Percentiles rank a stretch among this genome's conserved stretches.
phyloP scores from a whole-genome alignment of 2,329 filamentous ascomycete species.

The Xylariaceae sp. region DNA sequence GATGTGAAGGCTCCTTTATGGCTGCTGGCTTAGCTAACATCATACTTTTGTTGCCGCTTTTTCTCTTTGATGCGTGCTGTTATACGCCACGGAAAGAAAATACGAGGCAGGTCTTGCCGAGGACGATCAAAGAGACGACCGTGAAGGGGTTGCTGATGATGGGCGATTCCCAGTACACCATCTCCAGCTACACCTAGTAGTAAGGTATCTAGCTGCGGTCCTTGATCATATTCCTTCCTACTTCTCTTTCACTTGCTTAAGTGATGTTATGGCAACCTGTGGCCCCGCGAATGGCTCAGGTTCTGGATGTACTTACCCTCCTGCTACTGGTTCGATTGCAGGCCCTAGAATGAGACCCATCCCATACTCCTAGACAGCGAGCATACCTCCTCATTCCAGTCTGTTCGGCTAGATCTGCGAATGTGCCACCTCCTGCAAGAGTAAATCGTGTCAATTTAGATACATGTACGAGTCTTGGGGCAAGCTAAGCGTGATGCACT shows the following conservation, averaged over 20 bases:
- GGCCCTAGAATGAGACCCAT: conserved; percentile 2
- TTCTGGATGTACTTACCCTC: no score
- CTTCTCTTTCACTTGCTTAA: no score
- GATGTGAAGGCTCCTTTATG: no score
- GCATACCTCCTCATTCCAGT: not conserved
- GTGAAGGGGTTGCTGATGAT: conserved; percentile 24
- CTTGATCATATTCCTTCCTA: no score
- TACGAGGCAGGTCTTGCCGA: conserved; percentile 34
- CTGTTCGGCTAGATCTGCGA: conserved; percentile 1
- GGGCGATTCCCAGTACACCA: conserved; percentile 12
- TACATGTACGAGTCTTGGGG: no score
- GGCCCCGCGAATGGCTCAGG: no score
- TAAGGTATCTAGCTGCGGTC: no score
- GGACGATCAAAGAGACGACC: conserved; percentile 23
- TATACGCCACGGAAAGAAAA: conserved; percentile 31
- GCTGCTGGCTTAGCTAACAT: no score
- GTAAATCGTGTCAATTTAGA: not conserved
- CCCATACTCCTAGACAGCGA: conserved; percentile 4
- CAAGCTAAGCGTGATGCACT: no score
- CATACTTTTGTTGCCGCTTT: conserved; percentile 41
- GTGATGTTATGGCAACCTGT: no score
- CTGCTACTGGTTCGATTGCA: conserved; percentile 2
- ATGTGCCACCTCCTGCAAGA: conserved; percentile 1
- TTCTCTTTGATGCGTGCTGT: conserved; percentile 33
- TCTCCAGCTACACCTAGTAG: not conserved